Evolutionary conservation across 1,139 yeast species (phyloP), one percentile per base, ranked within the genome.

Genomic region (Nakaseomyces nivariensis): DNA sequence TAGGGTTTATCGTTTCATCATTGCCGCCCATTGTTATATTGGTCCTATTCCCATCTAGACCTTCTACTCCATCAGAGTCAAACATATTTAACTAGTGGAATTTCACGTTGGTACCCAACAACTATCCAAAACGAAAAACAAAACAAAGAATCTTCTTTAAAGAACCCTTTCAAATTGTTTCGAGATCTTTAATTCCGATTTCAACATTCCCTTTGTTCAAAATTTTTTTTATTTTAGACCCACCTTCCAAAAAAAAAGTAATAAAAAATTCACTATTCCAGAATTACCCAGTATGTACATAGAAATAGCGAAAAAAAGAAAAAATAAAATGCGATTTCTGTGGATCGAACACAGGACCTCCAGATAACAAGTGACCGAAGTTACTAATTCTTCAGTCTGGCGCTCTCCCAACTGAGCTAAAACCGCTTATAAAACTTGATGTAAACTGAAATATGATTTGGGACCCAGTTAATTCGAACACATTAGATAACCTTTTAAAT

Each of bases 281-380:
- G 2, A 33, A 2, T 33, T 33, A 33, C 31, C 31, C 31, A 3
- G 31, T 1, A 29, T 7, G 31, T 29, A 29, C 31, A 9, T 9
- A 29, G 3, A 9, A 3, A 29, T 9, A 29, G 2, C 10, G 13
- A 4, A 3, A 8, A 17, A 38, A 38, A 24, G 25, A 38, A 38
- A 57, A 59, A 66, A 67, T 58, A 54, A 56, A 56, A 64, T 81
- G 88, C 87, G 85, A 78, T 72, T 78, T 81, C 83, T 81, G 88
- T 80, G 88, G 87, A 81, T 82, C 82, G 88, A 82, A 82, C 88
- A 80, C 87, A 80, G 82, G 86, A 81, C 88, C 88, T 83, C 77
- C 85, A 82, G 88, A 82, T 81, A 41, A 50, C 60, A 47, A 36
- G 40, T 36, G 54, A 54, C 56, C 56, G 55, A 56, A 54, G 57